These are phyloP conservation scores for Ophiobolus disseminans DNA, from an alignment of 2,329 filamentous ascomycete genomes.

Conservation along the genomic window DNA sequence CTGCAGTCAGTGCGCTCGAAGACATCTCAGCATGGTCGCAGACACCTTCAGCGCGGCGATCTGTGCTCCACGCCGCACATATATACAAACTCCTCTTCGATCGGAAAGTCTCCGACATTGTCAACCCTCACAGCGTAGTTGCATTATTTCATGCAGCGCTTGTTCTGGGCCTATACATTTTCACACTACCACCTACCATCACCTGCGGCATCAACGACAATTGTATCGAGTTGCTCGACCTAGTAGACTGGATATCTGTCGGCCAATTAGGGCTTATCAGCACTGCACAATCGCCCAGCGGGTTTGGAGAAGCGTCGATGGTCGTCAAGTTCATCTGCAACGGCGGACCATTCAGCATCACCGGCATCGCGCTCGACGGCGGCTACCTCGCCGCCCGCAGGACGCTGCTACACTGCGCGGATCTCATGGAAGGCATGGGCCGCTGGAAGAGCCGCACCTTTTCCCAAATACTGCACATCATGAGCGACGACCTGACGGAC, in stretches of 20 bases:
- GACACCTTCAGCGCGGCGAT: slow-evolving; percentile 58
- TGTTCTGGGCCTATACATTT: slow-evolving; percentile 60
- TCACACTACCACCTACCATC: slow-evolving; percentile 51
- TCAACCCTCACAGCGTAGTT: slow-evolving; percentile 59
- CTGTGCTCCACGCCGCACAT: slow-evolving; percentile 61
- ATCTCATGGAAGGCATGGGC: slow-evolving; percentile 60
- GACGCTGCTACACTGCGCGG: slow-evolving; percentile 60
- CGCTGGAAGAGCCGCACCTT: slow-evolving; percentile 60
- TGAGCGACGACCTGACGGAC: slow-evolving; percentile 60
- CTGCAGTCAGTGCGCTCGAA: slow-evolving; percentile 58
- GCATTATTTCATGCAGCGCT: slow-evolving; percentile 61
- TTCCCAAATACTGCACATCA: slow-evolving; percentile 61
- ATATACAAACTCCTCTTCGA: slow-evolving; percentile 60
- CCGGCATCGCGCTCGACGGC: slow-evolving; percentile 56
- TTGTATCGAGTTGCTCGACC: slow-evolving; percentile 57
- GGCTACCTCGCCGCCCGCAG: slow-evolving; percentile 61
- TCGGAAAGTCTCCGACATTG: slow-evolving; percentile 60
- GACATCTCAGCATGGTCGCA: slow-evolving; percentile 60
- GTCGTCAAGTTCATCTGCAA: slow-evolving; percentile 56
- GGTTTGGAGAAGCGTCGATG: slow-evolving; percentile 41
- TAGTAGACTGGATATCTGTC: slow-evolving; percentile 59
- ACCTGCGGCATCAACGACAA: slow-evolving; percentile 39
- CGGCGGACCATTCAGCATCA: slow-evolving; percentile 57
- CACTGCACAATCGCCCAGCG: slow-evolving; percentile 23
- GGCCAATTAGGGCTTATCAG: slow-evolving; percentile 56